Conservation (phyloP, 2,329 filamentous ascomycete species). For the Cercospora zeae-maydis region DNA sequence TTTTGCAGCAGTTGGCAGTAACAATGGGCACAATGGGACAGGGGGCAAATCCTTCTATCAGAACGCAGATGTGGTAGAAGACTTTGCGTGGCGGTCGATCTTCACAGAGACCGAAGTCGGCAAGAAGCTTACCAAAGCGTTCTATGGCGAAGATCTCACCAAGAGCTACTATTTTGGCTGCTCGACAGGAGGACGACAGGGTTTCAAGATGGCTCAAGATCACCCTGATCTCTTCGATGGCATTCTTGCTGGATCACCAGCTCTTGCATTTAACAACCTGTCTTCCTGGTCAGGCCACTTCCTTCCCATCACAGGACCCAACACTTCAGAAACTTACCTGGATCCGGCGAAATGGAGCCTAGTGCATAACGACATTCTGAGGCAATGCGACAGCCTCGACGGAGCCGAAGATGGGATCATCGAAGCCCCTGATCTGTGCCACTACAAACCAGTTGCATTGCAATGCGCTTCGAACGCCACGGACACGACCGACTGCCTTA, state of each 20-base stretch:
- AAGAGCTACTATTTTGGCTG: constrained; percentile 49
- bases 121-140: constrained; percentile 34
- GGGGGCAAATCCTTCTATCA: constrained; percentile 47
- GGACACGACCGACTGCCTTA: constrained; percentile 43
- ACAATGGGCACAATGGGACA: constrained; percentile 45
- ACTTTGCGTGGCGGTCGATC: constrained; percentile 44
- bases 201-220: constrained; percentile 44
- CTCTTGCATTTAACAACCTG: constrained; percentile 42
- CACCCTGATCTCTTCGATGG: constrained; percentile 49
- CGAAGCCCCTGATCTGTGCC: constrained; percentile 44
- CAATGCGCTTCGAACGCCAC: constrained; percentile 36
- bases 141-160: constrained; percentile 38
- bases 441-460: constrained; percentile 40
- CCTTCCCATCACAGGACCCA: constrained; percentile 38
- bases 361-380: constrained; percentile 43
- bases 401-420: constrained; percentile 47
- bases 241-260: constrained; percentile 45
- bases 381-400: constrained; percentile 50
- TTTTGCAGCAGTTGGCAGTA: constrained; percentile 42
- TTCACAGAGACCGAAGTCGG: constrained; percentile 33
- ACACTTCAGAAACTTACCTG: constrained; percentile 40
- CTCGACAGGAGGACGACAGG: constrained; percentile 47
- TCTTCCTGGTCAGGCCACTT: constrained; percentile 43
- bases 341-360: constrained; percentile 38
- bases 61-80: constrained; percentile 46